Percentiles rank a stretch among this genome's conserved stretches.
Conservation (phyloP, 495 filamentous ascomycete genomes). For the Aspergillus coremiiformis region DNA sequence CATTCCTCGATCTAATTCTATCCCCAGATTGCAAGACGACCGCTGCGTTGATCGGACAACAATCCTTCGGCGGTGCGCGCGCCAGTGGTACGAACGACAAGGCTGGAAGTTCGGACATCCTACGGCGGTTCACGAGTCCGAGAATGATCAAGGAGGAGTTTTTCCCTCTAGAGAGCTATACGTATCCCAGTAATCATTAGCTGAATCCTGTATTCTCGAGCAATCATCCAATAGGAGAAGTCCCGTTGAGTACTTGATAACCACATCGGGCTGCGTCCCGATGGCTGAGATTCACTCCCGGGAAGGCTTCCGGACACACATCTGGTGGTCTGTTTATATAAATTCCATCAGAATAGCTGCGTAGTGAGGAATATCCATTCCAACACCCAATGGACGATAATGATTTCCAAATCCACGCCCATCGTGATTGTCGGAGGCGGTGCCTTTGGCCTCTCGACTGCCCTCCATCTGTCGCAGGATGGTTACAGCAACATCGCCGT, state of each 20-base stretch:
- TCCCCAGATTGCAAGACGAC: conserved; percentile 65
- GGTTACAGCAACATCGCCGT: conserved; percentile 40
- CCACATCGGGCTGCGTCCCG: conserved; percentile 5
- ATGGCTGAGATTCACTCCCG: neutral
- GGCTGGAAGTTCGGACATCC: conserved; percentile 59
- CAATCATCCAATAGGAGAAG: too few relatives aligned
- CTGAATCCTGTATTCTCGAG: neutral
- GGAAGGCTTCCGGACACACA: neutral
- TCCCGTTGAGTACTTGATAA: too few relatives aligned
- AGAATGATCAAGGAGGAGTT: conserved; percentile 80
- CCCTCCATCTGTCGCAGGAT: conserved; percentile 37
- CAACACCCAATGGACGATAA: neutral
- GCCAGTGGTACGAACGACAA: conserved; percentile 80
- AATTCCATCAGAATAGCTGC: neutral
- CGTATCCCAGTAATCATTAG: conserved; percentile 62
- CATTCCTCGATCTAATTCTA: neutral
- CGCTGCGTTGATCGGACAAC: conserved; percentile 74
- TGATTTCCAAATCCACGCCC: conserved; percentile 9
- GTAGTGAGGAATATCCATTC: neutral
- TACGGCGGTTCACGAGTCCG: conserved; percentile 60
- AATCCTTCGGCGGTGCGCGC: conserved; percentile 70
- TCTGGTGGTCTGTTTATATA: neutral
- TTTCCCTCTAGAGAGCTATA: conserved; percentile 48
- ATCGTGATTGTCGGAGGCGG: conserved; percentile 41
- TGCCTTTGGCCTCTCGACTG: conserved; percentile 45